Evolutionary conservation across 2,329 filamentous ascomycete genomes (phyloP), one percentile per base, ranked within the genome.

Genomic region (Fusarium sulawesiense): DNA sequence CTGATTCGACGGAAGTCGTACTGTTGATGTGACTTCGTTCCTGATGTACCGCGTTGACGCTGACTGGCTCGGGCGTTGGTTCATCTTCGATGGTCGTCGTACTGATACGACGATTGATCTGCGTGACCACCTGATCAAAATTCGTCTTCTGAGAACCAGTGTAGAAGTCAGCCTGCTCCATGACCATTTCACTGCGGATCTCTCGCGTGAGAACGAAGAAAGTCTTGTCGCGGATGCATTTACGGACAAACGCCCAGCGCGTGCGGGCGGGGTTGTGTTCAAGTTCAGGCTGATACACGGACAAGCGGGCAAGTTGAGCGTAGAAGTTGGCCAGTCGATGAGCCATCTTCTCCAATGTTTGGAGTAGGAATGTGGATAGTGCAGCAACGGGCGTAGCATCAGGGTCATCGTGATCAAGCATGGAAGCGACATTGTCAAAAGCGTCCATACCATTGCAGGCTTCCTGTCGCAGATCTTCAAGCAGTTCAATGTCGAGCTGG

Each of bases 361-460:
- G 83, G 50, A 87, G 80, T 1, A 88, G 77, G 70, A 86, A 87
- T 0, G 80, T 80, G 2, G 83, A 79, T 6, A 84, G 65, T 1
- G 81, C 80, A 5, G 77, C 73, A 4, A 84, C 69, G 3, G 81
- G 79, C 25, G 82, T 79, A 1, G 75, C 69, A 21, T 82, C 80
- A 1, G 77, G 78, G 8, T 78, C 73, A 0, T 77, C 76, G n/a
- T 82, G 68, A 10, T 57, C 62, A 1, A 72, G 27, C 1, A 62
- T 60, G 0, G 66, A 56, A 68, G 82, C 81, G 29, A 87, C 78
- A 23, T 78, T 80, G 46, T 83, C 84, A 27, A 86, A 86, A 1
- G 85, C 85, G 63, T 88, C 85, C 84, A 88, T 88, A 11, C 86
- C 86, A 23, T 79, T 78, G 54, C 85, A 86, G 0, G 83, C 84